Evolutionary conservation across 2,329 filamentous ascomycete species (phyloP), one percentile per base, ranked within the genome.

Genomic region (Penicillium sp.): DNA sequence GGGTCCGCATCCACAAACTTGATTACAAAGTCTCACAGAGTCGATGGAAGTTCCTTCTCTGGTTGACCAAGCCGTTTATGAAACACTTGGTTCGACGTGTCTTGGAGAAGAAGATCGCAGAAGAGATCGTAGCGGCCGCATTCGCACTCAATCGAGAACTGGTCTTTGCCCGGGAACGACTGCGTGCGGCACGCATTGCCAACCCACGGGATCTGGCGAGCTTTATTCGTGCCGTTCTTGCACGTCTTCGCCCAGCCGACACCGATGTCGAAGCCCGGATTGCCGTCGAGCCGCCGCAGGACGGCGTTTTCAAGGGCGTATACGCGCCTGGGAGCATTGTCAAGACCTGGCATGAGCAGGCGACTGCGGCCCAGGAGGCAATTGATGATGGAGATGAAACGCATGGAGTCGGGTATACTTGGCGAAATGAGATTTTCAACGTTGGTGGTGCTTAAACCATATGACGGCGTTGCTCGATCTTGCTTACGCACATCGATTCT

Each of bases 291-390:
- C 74, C 79, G 27, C 79, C 78, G 0, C 73, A 76, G 12, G 73
- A 75, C 54, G 80, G 81, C 28, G 76, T 91, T 0, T 97, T 97
- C 73, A 82, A 83, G 57, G 88, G 86, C 4, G 80, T 89, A 1
- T 96, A 95, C 70, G 85, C 91, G 1, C 91, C 91, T 0, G 90
- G 89, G 0, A 95, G 90, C 66, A 73, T 96, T 26, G 86, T 93
- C 44, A 90, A 87, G 70, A 69, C 95, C n/a, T 95, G 89, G 88
- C 81, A 91, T 56, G 84, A 90, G 55, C 86, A 95, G 69, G 89
- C 82, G 0, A 70, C 74, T 24, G 75, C 77, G 52, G 89, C 88
- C 0, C 77, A 76, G 18, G 86, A 94, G 67, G 77, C 82, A 36
- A 81, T 95, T 34, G 82, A 90, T 55, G 86, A 91, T 55, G 66